These are phyloP conservation scores for Pichia californica DNA, from an alignment of 805 yeast species.

Conservation along the genomic window DNA sequence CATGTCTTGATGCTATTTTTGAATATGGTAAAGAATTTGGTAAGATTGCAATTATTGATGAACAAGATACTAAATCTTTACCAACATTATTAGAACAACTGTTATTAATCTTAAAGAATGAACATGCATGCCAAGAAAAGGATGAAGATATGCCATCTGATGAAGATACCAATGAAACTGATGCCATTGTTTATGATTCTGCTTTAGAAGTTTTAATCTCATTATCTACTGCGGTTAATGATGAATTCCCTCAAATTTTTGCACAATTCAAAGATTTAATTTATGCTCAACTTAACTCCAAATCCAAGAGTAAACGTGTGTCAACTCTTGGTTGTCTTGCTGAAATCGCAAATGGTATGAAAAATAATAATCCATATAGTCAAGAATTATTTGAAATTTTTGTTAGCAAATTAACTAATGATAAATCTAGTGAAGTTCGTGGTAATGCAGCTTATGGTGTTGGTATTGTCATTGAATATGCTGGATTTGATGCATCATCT, in stretches of 20 bases:
- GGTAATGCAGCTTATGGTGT: slow-evolving; percentile 96
- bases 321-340: slow-evolving; percentile 86
- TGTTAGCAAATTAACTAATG: slow-evolving; percentile 60
- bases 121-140: slow-evolving; percentile 81
- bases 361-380: slow-evolving; percentile 56
- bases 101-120: slow-evolving; percentile 67
- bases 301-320: slow-evolving; percentile 69
- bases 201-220: slow-evolving; percentile 81
- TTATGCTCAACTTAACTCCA: slow-evolving; percentile 48
- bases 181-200: slow-evolving; percentile 72
- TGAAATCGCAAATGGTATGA: slow-evolving; percentile 76
- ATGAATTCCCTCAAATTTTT: slow-evolving; percentile 68
- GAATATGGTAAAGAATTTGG: slow-evolving; percentile 69
- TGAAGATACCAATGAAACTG: slow-evolving; percentile 50
- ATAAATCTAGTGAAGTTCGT: slow-evolving; percentile 79
- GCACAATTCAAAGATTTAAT: slow-evolving; percentile 63
- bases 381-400: slow-evolving; percentile 68
- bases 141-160: slow-evolving; percentile 29
- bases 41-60: slow-evolving; percentile 60
- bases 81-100: slow-evolving; percentile 67
- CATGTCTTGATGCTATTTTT: slow-evolving; percentile 66
- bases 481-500: slow-evolving; percentile 49
- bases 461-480: slow-evolving; percentile 61
- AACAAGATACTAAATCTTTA: slow-evolving; percentile 46
- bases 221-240: slow-evolving; percentile 69